Evolutionary conservation across 257 asterid genomes (phyloP).

Genomic region (Henckelia pumila): DNA sequence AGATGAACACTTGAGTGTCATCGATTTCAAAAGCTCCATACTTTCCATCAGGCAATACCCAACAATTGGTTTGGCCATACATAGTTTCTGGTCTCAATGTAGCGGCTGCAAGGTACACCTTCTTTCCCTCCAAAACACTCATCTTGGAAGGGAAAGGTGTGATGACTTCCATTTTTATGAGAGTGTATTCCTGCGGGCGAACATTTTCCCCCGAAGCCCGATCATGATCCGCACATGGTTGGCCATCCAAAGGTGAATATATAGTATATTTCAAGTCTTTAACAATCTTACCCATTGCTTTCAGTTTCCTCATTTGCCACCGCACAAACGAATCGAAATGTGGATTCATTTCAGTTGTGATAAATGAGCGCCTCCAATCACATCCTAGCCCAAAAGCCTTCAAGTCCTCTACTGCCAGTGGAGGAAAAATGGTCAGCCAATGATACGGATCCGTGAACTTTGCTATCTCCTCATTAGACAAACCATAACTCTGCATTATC

Average conservation of each 20-base stretch:
- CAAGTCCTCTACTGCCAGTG: slow-evolving; percentile 82
- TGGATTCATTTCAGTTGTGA: slow-evolving; percentile 77
- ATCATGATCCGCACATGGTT: slow-evolving; percentile 98
- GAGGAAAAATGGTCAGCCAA: slow-evolving; percentile 85
- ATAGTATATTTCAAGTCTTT: slow-evolving; percentile 75
- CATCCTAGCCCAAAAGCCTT: slow-evolving; percentile 96
- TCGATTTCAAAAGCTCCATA: slow-evolving; percentile 92
- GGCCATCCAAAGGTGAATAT: slow-evolving; percentile 91
- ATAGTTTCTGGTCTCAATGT: slow-evolving; percentile 93
- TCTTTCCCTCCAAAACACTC: slow-evolving; percentile 72
- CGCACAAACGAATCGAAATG: slow-evolving; percentile 84
- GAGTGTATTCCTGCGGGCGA: slow-evolving; percentile 86
- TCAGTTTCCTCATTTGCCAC: slow-evolving; percentile 89
- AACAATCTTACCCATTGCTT: slow-evolving; percentile 72
- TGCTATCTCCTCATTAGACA: slow-evolving; percentile 74
- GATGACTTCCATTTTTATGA: slow-evolving; percentile 83
- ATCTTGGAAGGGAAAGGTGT: slow-evolving; percentile 74
- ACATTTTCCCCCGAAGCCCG: slow-evolving; percentile 98
- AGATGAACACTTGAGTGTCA: slow-evolving; percentile 69
- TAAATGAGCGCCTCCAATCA: slow-evolving; percentile 89
- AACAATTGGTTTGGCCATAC: slow-evolving; percentile 93
- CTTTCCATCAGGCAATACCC: slow-evolving; percentile 90
- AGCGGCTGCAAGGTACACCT: slow-evolving; percentile 89
- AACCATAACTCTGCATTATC: slow-evolving; percentile 82
- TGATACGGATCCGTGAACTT: slow-evolving; percentile 65